Conservation (phyloP, 345 rosid genomes). For the Eucalyptus paniculata region DNA sequence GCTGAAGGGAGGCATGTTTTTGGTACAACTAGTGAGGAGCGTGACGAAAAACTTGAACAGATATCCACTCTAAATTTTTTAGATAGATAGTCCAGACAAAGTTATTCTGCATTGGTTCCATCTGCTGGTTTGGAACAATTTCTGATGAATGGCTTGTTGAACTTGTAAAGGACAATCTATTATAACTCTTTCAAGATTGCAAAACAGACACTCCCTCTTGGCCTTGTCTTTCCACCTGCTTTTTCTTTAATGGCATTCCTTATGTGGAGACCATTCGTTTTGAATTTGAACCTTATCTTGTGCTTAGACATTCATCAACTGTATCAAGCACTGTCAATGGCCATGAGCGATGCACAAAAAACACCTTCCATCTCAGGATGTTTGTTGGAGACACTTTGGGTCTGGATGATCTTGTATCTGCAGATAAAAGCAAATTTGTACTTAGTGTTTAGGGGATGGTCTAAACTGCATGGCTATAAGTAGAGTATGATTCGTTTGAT, state of each 20-base stretch:
- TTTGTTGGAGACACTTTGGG: constrained; percentile 77
- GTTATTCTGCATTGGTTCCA: constrained; percentile 83
- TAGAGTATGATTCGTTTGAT: neutral
- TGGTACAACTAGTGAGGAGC: constrained; percentile 63
- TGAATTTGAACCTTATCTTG: constrained; percentile 20
- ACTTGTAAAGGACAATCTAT: constrained; percentile 78
- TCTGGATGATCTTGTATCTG: constrained; percentile 64
- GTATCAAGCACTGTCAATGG: constrained; percentile 56
- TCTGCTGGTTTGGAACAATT: constrained; percentile 67
- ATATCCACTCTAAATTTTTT: constrained; percentile 37
- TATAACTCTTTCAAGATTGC: constrained; percentile 85
- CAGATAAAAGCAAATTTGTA: constrained; percentile 23
- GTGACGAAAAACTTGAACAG: constrained; percentile 67
- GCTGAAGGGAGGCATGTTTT: constrained; percentile 52
- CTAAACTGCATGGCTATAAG: neutral
- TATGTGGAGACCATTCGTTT: constrained; percentile 59
- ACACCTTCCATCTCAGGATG: constrained; percentile 74
- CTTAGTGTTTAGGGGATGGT: neutral
- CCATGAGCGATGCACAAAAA: constrained; percentile 58
- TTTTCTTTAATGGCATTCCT: constrained; percentile 71
- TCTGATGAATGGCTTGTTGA: constrained; percentile 78
- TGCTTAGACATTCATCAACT: constrained; percentile 72
- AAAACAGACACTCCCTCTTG: constrained; percentile 63
- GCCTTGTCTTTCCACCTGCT: constrained; percentile 88
- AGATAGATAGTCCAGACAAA: constrained; percentile 56